Evolutionary conservation across 1,284 basidiomycete genomes (phyloP).

Genomic region (Papiliotrema laurentii): DNA sequence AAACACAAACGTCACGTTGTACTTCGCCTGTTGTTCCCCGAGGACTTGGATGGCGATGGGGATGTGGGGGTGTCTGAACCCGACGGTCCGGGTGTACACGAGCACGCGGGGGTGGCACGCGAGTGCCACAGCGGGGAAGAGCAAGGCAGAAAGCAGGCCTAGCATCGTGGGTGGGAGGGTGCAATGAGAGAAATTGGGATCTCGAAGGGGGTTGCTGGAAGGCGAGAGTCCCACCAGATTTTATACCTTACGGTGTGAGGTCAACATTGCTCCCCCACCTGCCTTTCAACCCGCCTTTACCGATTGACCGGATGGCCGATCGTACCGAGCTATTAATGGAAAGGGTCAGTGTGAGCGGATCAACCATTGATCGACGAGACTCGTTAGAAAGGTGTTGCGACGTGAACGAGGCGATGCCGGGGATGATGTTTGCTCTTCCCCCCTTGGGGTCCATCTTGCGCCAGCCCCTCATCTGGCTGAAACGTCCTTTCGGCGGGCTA

Average conservation of each 20-base stretch:
- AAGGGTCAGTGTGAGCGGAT: too few relatives aligned
- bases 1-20: conserved; percentile 58
- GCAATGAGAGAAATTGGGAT: neutral
- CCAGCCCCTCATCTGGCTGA: too few relatives aligned
- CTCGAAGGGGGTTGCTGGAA: neutral
- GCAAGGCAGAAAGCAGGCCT: neutral
- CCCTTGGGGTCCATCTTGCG: too few relatives aligned
- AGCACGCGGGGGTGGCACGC: conserved; percentile 26
- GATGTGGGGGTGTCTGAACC: conserved; percentile 68
- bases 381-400: too few relatives aligned
- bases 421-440: too few relatives aligned
- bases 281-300: too few relatives aligned
- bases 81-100: conserved; percentile 39
- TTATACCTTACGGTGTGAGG: neutral
- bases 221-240: neutral
- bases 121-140: conserved; percentile 3
- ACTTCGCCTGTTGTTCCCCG: conserved; percentile 22
- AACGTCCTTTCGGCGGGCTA: too few relatives aligned
- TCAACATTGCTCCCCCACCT: too few relatives aligned
- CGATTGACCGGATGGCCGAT: too few relatives aligned
- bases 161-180: neutral
- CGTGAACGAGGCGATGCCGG: too few relatives aligned
- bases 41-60: conserved; percentile 63
- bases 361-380: too few relatives aligned
- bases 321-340: too few relatives aligned